Conservation (phyloP, 345 rosid genomes). For the Diplotaxis tenuifolia region DNA sequence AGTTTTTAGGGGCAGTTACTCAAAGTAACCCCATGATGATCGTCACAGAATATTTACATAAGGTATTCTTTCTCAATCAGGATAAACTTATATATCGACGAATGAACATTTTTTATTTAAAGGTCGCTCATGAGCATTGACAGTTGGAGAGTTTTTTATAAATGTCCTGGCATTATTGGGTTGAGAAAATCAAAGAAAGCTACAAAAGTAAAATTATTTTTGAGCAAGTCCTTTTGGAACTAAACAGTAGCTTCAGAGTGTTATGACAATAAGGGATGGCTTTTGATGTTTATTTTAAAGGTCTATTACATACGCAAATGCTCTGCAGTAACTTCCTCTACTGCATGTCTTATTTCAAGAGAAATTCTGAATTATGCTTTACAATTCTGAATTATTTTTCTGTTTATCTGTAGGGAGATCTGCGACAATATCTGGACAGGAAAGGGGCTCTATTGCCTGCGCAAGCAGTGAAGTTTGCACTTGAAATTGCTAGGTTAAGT, state of each 20-base stretch:
- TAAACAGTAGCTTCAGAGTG: slow-evolving; percentile 6
- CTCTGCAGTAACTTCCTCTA: background rate
- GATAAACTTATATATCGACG: background rate
- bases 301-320: slow-evolving; percentile 12
- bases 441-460: slow-evolving; percentile 59
- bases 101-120: background rate
- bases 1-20: slow-evolving; percentile 85
- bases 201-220: background rate
- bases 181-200: background rate
- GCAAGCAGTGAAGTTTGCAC: slow-evolving; percentile 72
- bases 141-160: background rate
- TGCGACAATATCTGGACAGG: slow-evolving; percentile 61
- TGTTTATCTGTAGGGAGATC: slow-evolving; percentile 60
- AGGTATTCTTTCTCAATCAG: slow-evolving; percentile 44
- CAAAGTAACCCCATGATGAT: slow-evolving; percentile 89
- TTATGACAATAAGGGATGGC: background rate
- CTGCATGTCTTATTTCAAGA: background rate
- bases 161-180: slow-evolving; percentile 1
- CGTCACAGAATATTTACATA: slow-evolving; percentile 71
- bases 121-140: slow-evolving; percentile 1
- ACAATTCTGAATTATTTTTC: background rate
- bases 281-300: slow-evolving; percentile 3
- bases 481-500: slow-evolving; percentile 77
- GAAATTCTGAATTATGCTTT: background rate
- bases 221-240: background rate